Evolutionary conservation across 2,329 filamentous ascomycete genomes (phyloP).

Genomic region (Dothideomycetes sp.): DNA sequence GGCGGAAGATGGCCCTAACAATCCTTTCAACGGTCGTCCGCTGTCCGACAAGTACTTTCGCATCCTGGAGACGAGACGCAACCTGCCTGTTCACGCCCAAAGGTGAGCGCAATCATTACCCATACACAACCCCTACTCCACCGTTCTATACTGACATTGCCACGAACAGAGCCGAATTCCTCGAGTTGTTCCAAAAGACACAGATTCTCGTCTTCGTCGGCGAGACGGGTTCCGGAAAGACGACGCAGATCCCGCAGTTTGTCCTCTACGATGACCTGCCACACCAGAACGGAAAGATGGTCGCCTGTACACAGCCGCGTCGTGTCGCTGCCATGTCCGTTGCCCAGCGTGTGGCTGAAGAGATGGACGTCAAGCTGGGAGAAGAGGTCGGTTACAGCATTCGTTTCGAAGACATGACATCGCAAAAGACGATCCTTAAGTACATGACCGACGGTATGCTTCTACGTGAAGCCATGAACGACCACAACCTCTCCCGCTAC

Average conservation of each 20-base stretch:
- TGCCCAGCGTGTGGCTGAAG: slow-evolving; percentile 91
- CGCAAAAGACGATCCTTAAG: slow-evolving; percentile 82
- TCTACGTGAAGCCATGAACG: slow-evolving; percentile 89
- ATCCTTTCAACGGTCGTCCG: slow-evolving; percentile 70
- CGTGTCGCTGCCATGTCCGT: slow-evolving; percentile 98
- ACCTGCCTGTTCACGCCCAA: slow-evolving; percentile 86
- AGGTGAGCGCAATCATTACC: slow-evolving; percentile 42
- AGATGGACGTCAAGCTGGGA: slow-evolving; percentile 87
- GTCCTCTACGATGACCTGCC: slow-evolving; percentile 95
- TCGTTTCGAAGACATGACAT: slow-evolving; percentile 92
- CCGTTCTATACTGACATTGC: slow-evolving; percentile 5
- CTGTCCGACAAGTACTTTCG: slow-evolving; percentile 80
- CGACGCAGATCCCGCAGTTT: slow-evolving; percentile 97
- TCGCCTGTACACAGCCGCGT: slow-evolving; percentile 94
- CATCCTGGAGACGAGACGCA: slow-evolving; percentile 73
- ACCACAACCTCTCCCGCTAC: slow-evolving; percentile 82
- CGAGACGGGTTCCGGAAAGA: slow-evolving; percentile 98
- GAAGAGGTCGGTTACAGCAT: slow-evolving; percentile 98
- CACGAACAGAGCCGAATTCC: slow-evolving; percentile 65
- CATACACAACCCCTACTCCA: neutral
- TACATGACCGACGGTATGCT: slow-evolving; percentile 99
- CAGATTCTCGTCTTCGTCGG: slow-evolving; percentile 98
- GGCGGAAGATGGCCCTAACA: slow-evolving; percentile 70
- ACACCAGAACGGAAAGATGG: slow-evolving; percentile 73
- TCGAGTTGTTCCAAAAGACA: slow-evolving; percentile 81